A percentile compares a stretch with the other conserved stretches of the same genome.
These are phyloP conservation scores for Xerocomellus amylosporus DNA, from an alignment of 768 basidiomycete species.

Conservation along the genomic window DNA sequence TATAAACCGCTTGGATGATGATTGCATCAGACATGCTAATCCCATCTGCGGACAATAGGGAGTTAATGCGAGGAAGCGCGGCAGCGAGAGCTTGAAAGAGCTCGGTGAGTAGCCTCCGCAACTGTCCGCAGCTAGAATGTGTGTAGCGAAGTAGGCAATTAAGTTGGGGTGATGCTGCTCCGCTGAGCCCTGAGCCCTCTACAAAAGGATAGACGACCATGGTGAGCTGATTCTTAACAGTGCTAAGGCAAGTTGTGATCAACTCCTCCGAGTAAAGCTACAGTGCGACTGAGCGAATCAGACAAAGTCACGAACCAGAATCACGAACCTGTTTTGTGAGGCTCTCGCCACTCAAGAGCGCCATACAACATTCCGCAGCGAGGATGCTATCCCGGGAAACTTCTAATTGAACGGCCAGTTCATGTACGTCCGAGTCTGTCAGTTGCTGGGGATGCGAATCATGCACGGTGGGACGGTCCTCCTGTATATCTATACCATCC, in stretches of 20 bases:
- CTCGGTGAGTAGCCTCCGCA: conserved; percentile 56
- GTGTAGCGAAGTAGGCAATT: conserved; percentile 48
- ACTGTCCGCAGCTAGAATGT: conserved; percentile 31
- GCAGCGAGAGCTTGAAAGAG: conserved; percentile 71
- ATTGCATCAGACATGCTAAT: conserved; percentile 81
- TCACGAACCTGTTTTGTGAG: conserved; percentile 78
- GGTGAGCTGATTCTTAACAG: conserved; percentile 77
- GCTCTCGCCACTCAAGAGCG: conserved; percentile 72
- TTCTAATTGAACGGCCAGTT: conserved; percentile 52
- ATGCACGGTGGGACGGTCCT: not conserved
- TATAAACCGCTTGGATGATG: conserved; percentile 90
- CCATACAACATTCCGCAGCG: conserved; percentile 82
- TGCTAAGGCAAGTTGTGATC: conserved; percentile 71
- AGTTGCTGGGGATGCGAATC: conserved; percentile 25
- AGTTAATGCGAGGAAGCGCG: conserved; percentile 70
- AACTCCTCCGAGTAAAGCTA: conserved; percentile 94
- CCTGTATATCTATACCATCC: conserved; percentile 5
- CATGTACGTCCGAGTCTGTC: conserved; percentile 50
- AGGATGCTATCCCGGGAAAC: conserved; percentile 68
- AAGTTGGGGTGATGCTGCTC: conserved; percentile 47
- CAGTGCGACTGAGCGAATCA: not conserved
- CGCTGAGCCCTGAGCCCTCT: conserved; percentile 53
- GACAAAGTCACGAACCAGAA: not conserved
- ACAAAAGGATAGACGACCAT: conserved; percentile 84
- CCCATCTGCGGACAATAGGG: conserved; percentile 67